Conservation (phyloP, 257 asterid genomes). For the Ilex asprella region DNA sequence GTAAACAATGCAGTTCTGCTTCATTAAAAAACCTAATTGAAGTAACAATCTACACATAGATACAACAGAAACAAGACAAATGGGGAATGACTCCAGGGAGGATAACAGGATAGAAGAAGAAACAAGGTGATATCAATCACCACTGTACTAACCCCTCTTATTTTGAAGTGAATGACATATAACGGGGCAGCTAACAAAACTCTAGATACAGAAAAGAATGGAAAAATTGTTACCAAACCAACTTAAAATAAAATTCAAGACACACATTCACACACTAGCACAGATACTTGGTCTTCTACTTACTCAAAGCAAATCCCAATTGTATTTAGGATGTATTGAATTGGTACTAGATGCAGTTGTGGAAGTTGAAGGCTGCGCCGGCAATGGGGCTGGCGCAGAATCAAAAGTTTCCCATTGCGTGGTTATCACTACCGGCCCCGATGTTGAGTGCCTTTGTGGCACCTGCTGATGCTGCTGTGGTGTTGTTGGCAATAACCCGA, state of each 20-base stretch:
- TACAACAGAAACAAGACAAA: too few species aligned
- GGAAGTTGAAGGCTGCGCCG: constrained; percentile 9
- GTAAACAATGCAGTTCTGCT: too few species aligned
- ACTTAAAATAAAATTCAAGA: neutral
- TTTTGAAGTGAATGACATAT: constrained; percentile 28
- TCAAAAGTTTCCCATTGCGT: constrained; percentile 96
- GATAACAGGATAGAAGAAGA: neutral
- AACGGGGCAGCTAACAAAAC: constrained; percentile 34
- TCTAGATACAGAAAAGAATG: constrained; percentile 68
- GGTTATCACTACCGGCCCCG: constrained; percentile 67
- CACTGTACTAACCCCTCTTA: constrained; percentile 31
- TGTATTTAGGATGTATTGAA: constrained; percentile 45
- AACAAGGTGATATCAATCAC: neutral
- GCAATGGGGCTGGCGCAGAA: constrained; percentile 30
- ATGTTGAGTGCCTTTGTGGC: constrained; percentile 40
- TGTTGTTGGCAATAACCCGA: constrained; percentile 26
- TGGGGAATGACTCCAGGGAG: too few species aligned
- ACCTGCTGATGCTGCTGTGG: constrained; percentile 19
- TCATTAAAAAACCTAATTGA: too few species aligned
- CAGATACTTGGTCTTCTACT: neutral
- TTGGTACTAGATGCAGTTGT: constrained; percentile 20
- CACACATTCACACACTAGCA: constrained; percentile 10
- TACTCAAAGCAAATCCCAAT: constrained; percentile 51
- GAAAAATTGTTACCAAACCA: constrained; percentile 20
- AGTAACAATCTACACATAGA: too few species aligned